These are phyloP conservation scores for Isochrysis galbana DNA, from an alignment of 78 protist genomes.

Conservation along the genomic window DNA sequence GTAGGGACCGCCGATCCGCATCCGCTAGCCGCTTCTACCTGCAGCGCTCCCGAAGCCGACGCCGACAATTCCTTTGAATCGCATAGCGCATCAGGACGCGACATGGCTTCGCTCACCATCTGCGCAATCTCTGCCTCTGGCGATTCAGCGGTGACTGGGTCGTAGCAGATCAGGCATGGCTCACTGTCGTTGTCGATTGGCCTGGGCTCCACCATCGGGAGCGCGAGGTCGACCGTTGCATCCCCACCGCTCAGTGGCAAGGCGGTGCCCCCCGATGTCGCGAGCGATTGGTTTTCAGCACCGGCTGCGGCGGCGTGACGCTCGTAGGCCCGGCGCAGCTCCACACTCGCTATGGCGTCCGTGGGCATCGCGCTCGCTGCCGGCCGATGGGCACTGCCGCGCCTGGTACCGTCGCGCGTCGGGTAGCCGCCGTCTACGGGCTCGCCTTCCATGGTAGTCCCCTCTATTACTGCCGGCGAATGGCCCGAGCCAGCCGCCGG, in stretches of 20 bases:
- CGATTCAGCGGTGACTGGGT: background rate
- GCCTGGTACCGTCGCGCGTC: background rate
- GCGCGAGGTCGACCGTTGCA: background rate
- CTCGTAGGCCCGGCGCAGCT: background rate
- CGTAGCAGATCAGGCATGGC: conserved; percentile 5
- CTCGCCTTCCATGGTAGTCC: background rate
- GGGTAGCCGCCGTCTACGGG: background rate
- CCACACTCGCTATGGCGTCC: background rate
- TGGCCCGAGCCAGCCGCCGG: background rate
- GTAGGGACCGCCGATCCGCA: background rate
- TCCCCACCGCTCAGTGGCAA: background rate
- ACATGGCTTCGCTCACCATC: too few relatives aligned
- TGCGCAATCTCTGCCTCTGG: background rate
- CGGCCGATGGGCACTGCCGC: background rate
- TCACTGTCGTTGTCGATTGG: background rate
- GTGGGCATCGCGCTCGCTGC: background rate
- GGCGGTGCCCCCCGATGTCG: too few relatives aligned
- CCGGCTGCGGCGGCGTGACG: background rate
- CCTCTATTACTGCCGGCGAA: background rate
- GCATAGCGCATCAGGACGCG: too few relatives aligned
- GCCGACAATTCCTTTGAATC: too few relatives aligned
- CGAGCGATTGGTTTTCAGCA: too few relatives aligned
- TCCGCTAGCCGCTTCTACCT: background rate
- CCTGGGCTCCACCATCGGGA: background rate
- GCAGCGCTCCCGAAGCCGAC: too few relatives aligned